Base-by-base conservation (phyloP, 2,329 filamentous ascomycete species). In the Scytalidium sp. region DNA sequence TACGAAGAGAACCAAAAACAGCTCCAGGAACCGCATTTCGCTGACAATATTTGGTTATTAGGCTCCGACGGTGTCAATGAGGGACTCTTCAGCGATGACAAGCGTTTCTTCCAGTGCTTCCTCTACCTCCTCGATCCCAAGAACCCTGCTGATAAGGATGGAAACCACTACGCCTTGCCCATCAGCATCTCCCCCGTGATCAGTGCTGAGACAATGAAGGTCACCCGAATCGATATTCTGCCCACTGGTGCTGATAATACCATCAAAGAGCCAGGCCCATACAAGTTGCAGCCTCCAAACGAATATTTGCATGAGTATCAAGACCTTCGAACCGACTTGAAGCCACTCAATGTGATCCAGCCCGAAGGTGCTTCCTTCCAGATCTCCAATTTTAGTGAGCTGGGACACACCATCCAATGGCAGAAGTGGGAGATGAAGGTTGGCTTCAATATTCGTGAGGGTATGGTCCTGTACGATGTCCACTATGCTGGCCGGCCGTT, bases 81-180 rank as follows among this genome's bases (percentile, higher is more conserved):
- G 7, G 70, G 64, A 5, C 61, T 70, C 15, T 73, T 74, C 53
- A 72, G 63, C 49, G 75, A 67, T 51, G 64, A 67, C 19, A 67
- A 68, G 55, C 67, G 76, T 41, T 64, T 80, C 57, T 84, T 78
- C 61, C 83, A 87, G 62, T 83, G 80, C 65, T 87, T 84, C 67
- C 65, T 87, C 47, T 88, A 88, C 66, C 75, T 86, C 67, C 72
- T 81, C 19, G 83, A 85, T 55, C 81, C 83, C 2, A 67, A 71
- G 23, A 84, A 87, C 60, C 59, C 79, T 1, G 62, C 69, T 6
- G 80, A 86, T 58, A 65, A 69, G n/a, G 84, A 89, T 60, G 80
- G 79, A 40, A 87, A 85, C 60, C 83, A 88, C 63, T 88, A 88
- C 60, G 81, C 85, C 0, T 77, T 86, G 56, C 85, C 85, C 1